Conservation (phyloP, 768 basidiomycete species). For the Pleurotus platypus region DNA sequence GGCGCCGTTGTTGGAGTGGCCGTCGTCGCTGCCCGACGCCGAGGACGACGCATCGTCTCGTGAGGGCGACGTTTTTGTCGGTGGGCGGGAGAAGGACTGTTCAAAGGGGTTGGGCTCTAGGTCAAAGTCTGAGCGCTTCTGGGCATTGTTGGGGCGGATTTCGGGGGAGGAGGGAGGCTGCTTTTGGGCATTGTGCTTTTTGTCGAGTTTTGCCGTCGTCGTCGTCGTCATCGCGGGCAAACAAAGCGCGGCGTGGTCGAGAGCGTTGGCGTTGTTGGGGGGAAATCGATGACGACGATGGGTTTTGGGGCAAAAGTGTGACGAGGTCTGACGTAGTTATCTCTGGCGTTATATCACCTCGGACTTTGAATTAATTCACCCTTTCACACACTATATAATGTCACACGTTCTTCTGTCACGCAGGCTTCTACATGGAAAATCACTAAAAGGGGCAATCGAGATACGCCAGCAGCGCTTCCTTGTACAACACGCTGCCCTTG, state of each 20-base stretch:
- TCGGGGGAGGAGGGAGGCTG: conserved; percentile 19
- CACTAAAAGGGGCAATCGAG: neutral
- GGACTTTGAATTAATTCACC: conserved; percentile 3
- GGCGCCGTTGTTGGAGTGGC: conserved; percentile 19
- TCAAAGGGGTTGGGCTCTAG: conserved; percentile 94
- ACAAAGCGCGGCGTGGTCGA: conserved; percentile 17
- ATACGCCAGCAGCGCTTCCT: conserved; percentile 1
- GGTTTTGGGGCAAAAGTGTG: conserved; percentile 11
- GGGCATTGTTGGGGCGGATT: conserved; percentile 28
- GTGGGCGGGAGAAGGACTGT: conserved; percentile 74
- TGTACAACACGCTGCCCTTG: conserved; percentile 8
- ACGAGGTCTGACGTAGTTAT: conserved; percentile 7
- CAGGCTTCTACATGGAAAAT: neutral
- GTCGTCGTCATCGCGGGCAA: neutral
- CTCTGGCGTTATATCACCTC: neutral
- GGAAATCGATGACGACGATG: conserved; percentile 27
- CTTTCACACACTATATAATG: neutral
- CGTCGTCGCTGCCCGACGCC: conserved; percentile 27
- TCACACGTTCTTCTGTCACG: neutral
- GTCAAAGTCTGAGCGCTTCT: conserved; percentile 44
- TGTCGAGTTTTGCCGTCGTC: no score
- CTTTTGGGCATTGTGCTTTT: neutral
- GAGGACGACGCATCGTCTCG: conserved; percentile 24
- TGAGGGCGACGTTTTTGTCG: conserved; percentile 46
- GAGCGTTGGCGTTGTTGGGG: conserved; percentile 31